phyloP scores from a whole-genome alignment of 371 early-diverging fungal species.

The Globomyces sp. region DNA sequence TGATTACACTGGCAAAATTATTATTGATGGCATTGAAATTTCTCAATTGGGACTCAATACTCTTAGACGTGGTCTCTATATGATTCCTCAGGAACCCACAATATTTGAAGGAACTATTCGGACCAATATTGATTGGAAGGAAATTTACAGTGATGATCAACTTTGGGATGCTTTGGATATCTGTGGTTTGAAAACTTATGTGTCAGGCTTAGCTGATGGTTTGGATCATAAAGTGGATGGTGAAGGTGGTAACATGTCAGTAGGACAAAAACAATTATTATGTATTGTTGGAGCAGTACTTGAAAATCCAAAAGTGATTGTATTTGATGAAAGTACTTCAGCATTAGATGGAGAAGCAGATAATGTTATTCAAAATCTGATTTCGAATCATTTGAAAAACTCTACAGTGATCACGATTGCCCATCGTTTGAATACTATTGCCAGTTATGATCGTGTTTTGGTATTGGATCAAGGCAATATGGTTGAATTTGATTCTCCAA shows the following conservation, averaged over 20 bases:
- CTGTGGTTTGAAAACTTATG: slow-evolving; percentile 26
- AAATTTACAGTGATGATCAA: slow-evolving; percentile 19
- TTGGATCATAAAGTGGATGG: slow-evolving; percentile 21
- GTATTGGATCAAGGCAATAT: slow-evolving; percentile 36
- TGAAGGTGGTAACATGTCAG: slow-evolving; percentile 40
- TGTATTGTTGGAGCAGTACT: slow-evolving; percentile 41
- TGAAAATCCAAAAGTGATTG: slow-evolving; percentile 33
- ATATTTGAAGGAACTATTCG: slow-evolving; percentile 27
- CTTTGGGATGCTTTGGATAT: slow-evolving; percentile 31
- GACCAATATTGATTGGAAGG: slow-evolving; percentile 15
- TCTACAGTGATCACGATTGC: slow-evolving; percentile 74
- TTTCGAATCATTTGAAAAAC: slow-evolving; percentile 37
- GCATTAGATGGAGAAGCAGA: slow-evolving; percentile 82
- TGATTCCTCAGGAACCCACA: slow-evolving; percentile 29
- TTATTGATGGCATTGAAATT: slow-evolving; percentile 28
- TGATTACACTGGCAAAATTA: slow-evolving; percentile 60
- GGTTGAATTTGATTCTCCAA: slow-evolving; percentile 39
- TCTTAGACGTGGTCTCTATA: slow-evolving; percentile 19
- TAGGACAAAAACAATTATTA: slow-evolving; percentile 53
- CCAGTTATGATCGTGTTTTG: slow-evolving; percentile 66
- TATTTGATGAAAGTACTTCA: slow-evolving; percentile 75
- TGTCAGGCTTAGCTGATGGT: slow-evolving; percentile 25
- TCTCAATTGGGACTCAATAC: slow-evolving; percentile 13
- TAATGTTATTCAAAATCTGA: slow-evolving; percentile 45
- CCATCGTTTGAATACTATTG: slow-evolving; percentile 78